Evolutionary conservation across 805 yeast genomes (phyloP).

Genomic region (Candida wancherniae): DNA sequence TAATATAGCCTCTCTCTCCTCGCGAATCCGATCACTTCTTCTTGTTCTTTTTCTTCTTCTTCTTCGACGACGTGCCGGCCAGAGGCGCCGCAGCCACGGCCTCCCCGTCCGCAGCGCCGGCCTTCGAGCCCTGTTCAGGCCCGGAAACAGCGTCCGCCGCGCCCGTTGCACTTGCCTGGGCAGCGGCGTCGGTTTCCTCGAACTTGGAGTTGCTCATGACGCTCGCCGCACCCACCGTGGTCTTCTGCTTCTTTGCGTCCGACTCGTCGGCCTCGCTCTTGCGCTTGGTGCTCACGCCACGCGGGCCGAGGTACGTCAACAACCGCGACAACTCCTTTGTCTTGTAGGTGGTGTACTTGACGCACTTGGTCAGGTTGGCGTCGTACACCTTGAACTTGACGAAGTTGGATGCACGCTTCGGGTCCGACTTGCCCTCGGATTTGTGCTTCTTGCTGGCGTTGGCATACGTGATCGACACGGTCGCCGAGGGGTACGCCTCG

Average conservation of each 20-base stretch:
- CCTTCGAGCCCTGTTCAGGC: no score
- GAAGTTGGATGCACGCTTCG: conserved; percentile 25
- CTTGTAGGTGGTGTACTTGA: conserved; percentile 54
- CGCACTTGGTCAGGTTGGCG: conserved; percentile 57
- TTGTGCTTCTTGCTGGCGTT: conserved; percentile 24
- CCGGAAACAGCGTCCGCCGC: no score
- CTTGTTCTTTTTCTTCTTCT: conserved; percentile 30
- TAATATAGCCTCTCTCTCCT: neutral
- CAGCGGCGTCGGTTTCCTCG: conserved; percentile 18
- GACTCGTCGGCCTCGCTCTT: conserved; percentile 12
- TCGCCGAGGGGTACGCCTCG: conserved; percentile 34
- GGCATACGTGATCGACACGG: conserved; percentile 35
- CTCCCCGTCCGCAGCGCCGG: neutral
- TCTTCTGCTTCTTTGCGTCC: conserved; percentile 12
- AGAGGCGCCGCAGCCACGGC: conserved; percentile 6
- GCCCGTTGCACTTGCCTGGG: no score
- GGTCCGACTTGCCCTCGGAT: conserved; percentile 6
- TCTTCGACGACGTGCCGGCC: conserved; percentile 8
- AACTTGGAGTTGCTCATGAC: conserved; percentile 36
- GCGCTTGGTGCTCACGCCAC: conserved; percentile 44
- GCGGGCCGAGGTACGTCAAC: conserved; percentile 69
- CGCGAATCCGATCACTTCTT: conserved; percentile 19
- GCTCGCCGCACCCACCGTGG: conserved; percentile 34
- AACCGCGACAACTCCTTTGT: conserved; percentile 71
- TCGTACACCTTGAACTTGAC: conserved; percentile 61